phyloP scores from a whole-genome alignment of 1,284 basidiomycete species.

The Tylopilus sp. region DNA sequence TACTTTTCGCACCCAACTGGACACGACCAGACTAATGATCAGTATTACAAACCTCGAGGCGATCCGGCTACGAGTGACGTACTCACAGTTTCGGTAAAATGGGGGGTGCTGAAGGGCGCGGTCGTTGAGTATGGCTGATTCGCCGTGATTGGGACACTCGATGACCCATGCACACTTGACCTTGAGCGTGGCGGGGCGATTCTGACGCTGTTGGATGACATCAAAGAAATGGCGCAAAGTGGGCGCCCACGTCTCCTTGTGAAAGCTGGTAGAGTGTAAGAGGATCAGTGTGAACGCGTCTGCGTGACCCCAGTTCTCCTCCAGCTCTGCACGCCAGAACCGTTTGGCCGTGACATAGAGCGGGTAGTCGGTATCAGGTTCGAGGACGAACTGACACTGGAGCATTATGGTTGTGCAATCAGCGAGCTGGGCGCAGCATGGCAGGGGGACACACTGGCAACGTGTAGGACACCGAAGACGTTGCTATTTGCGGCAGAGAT shows the following conservation, averaged over 20 bases:
- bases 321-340: conserved; percentile 44
- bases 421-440: neutral
- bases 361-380: conserved; percentile 40
- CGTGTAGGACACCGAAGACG: no score
- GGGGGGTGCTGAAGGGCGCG: conserved; percentile 37
- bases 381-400: conserved; percentile 20
- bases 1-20: conserved; percentile 61
- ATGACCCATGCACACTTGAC: conserved; percentile 50
- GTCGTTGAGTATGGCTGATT: conserved; percentile 42
- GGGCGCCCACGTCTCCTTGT: conserved; percentile 67
- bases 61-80: neutral
- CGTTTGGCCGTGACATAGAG: conserved; percentile 53
- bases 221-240: conserved; percentile 35
- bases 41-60: neutral
- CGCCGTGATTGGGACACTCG: conserved; percentile 54
- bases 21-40: neutral
- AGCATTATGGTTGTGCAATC: conserved; percentile 13
- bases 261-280: conserved; percentile 61
- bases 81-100: conserved; percentile 45
- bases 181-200: conserved; percentile 22
- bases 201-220: conserved; percentile 5
- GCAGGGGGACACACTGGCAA: no score
- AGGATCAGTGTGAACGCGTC: conserved; percentile 51
- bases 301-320: conserved; percentile 30
- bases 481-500: no score